Percentiles rank a stretch among this genome's conserved stretches.
Evolutionary conservation across 2,329 filamentous ascomycete species (phyloP).

Genomic region (Aspergillus pseudonomiae): DNA sequence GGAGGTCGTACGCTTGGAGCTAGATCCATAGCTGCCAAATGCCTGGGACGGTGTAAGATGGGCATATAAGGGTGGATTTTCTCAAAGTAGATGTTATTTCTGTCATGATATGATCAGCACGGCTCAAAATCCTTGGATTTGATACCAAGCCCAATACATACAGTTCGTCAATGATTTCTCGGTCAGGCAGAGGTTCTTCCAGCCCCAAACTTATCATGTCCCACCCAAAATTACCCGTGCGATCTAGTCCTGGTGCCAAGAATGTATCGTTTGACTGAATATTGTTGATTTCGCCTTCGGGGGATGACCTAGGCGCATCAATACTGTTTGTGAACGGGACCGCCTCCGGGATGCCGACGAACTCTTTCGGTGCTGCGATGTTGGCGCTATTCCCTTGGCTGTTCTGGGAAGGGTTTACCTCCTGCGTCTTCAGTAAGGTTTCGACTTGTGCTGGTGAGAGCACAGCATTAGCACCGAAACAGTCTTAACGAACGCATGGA

Average conservation of each 20-base stretch:
- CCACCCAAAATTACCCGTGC: conserved; percentile 66
- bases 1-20: conserved; percentile 84
- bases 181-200: conserved; percentile 77
- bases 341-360: conserved; percentile 28
- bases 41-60: conserved; percentile 87
- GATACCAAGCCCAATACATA: conserved; percentile 42
- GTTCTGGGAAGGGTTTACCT: conserved; percentile 45
- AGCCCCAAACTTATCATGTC: conserved; percentile 82
- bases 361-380: conserved; percentile 32
- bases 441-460: conserved; percentile 78
- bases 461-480: conserved; percentile 16
- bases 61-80: conserved; percentile 85
- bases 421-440: conserved; percentile 81
- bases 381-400: conserved; percentile 31
- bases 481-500: not conserved
- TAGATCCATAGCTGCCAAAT: conserved; percentile 85
- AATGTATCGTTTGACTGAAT: conserved; percentile 23
- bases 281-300: conserved; percentile 27
- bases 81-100: conserved; percentile 83
- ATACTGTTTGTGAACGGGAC: conserved; percentile 26
- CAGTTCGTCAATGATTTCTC: conserved; percentile 84
- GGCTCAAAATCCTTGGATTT: not conserved
- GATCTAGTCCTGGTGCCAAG: conserved; percentile 26
- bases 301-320: conserved; percentile 26
- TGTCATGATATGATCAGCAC: conserved; percentile 39